A percentile compares a stretch with the other conserved stretches of the same genome.
phyloP scores from a whole-genome alignment of 1,284 basidiomycete species.

The Heterobasidion occidentale region DNA sequence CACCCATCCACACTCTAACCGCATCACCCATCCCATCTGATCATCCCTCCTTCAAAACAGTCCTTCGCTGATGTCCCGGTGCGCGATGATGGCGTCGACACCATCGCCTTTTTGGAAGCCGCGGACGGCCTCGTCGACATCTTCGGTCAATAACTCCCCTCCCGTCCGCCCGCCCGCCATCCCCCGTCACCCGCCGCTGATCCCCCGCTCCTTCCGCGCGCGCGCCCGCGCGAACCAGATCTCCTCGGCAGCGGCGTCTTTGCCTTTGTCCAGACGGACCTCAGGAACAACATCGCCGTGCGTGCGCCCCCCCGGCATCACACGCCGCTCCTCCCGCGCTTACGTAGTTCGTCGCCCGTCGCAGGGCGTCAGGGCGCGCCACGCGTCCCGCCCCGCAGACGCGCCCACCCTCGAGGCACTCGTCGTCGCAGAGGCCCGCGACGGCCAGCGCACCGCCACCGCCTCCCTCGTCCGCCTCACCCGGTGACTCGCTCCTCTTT shows the following conservation, averaged over 20 bases:
- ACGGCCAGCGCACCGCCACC: slow-evolving; percentile 41
- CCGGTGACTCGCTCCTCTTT: slow-evolving; percentile 36
- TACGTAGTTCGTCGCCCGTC: slow-evolving; percentile 1
- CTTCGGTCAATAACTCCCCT: slow-evolving; percentile 57
- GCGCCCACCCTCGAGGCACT: slow-evolving; percentile 78
- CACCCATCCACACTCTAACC: not conserved
- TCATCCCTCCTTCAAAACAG: slow-evolving; percentile 30
- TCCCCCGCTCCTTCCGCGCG: too few relatives aligned
- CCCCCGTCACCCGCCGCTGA: too few relatives aligned
- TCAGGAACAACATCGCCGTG: slow-evolving; percentile 84
- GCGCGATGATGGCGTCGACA: slow-evolving; percentile 76
- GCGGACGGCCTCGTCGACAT: slow-evolving; percentile 86
- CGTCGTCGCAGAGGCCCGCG: slow-evolving; percentile 55
- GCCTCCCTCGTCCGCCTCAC: slow-evolving; percentile 75
- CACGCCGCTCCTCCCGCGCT: slow-evolving; percentile 5
- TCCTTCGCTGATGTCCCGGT: slow-evolving; percentile 84
- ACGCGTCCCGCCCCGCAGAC: slow-evolving; percentile 41
- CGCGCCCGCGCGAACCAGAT: slow-evolving; percentile 37
- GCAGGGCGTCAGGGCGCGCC: slow-evolving; percentile 77
- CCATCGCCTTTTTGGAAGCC: slow-evolving; percentile 78
- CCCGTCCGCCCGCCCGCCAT: not conserved
- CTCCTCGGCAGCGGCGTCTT: slow-evolving; percentile 86
- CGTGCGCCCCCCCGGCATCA: slow-evolving; percentile 16
- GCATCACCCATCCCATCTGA: not conserved
- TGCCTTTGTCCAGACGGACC: slow-evolving; percentile 84